A percentile compares a stretch with the other conserved stretches of the same genome.
phyloP scores from a whole-genome alignment of 257 asterid genomes.

The Cynanchum wilfordii region DNA sequence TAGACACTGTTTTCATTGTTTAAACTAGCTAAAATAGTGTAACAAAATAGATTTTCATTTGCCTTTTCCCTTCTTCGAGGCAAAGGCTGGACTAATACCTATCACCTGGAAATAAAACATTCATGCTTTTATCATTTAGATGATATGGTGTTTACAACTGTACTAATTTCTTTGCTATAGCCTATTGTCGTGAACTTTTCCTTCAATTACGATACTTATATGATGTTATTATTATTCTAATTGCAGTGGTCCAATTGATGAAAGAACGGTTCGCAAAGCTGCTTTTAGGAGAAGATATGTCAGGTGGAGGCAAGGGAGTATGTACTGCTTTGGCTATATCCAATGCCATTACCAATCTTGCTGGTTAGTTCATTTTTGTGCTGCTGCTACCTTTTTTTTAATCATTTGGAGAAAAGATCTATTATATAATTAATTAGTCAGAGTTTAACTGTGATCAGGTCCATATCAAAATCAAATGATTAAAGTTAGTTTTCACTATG shows the following conservation, averaged over 20 bases:
- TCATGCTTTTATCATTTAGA: not conserved
- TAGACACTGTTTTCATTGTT: not conserved
- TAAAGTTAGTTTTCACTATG: slow-evolving; percentile 6
- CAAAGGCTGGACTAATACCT: not conserved
- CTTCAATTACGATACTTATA: not conserved
- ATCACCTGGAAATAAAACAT: not conserved
- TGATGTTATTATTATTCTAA: not conserved
- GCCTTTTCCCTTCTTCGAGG: not conserved
- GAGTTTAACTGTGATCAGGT: not conserved
- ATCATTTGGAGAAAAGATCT: too few relatives aligned
- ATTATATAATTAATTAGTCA: not conserved
- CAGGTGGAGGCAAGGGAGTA: slow-evolving; percentile 96
- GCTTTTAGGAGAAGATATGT: slow-evolving; percentile 92
- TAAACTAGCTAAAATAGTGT: not conserved
- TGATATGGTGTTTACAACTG: not conserved
- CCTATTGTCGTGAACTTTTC: not conserved
- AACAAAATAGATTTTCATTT: not conserved
- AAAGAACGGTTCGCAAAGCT: slow-evolving; percentile 79
- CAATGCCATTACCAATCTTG: slow-evolving; percentile 83
- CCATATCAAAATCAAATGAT: not conserved
- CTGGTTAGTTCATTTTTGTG: slow-evolving; percentile 45
- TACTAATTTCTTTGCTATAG: not conserved
- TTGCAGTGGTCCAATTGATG: slow-evolving; percentile 67
- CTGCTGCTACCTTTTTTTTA: slow-evolving; percentile 4
- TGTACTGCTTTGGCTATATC: slow-evolving; percentile 88